phyloP scores from a whole-genome alignment of 2,329 filamentous ascomycete genomes.

The Colletotrichum sp. region DNA sequence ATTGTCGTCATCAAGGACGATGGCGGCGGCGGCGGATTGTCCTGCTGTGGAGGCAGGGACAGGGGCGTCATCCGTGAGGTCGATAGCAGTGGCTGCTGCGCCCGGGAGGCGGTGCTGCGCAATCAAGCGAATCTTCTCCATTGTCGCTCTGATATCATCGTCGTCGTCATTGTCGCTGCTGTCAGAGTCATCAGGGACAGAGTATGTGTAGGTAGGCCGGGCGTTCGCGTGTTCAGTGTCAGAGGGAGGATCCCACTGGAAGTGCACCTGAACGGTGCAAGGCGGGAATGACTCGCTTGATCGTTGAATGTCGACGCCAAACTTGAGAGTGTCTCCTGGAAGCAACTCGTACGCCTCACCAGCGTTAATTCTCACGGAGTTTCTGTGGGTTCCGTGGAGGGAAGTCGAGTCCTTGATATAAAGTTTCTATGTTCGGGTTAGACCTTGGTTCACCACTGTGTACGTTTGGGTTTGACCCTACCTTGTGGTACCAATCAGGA shows the following conservation, averaged over 20 bases:
- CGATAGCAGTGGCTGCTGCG: not conserved
- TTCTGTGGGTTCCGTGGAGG: slow-evolving; percentile 59
- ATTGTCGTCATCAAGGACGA: not conserved
- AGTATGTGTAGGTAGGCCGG: slow-evolving; percentile 38
- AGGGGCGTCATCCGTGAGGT: slow-evolving; percentile 1
- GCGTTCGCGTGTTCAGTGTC: not conserved
- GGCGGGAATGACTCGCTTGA: slow-evolving; percentile 39
- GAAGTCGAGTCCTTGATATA: slow-evolving; percentile 52
- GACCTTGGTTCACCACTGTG: not conserved
- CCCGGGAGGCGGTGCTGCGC: not conserved
- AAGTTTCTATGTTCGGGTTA: slow-evolving; percentile 40
- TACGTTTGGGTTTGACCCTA: slow-evolving; percentile 31
- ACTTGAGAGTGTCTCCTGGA: slow-evolving; percentile 36
- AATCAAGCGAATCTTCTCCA: not conserved
- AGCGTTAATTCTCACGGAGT: slow-evolving; percentile 29
- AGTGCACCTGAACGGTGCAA: slow-evolving; percentile 37
- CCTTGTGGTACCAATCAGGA: slow-evolving; percentile 49
- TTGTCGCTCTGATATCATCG: slow-evolving; percentile 11
- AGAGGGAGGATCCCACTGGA: slow-evolving; percentile 29
- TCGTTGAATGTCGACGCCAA: slow-evolving; percentile 40
- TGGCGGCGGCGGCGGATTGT: not conserved
- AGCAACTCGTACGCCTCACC: slow-evolving; percentile 23
- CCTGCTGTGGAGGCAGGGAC: not conserved
- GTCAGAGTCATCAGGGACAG: slow-evolving; percentile 48
- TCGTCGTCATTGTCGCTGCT: slow-evolving; percentile 31